Base-by-base conservation (phyloP, 345 rosid genomes). In the Excoecaria agallocha region DNA sequence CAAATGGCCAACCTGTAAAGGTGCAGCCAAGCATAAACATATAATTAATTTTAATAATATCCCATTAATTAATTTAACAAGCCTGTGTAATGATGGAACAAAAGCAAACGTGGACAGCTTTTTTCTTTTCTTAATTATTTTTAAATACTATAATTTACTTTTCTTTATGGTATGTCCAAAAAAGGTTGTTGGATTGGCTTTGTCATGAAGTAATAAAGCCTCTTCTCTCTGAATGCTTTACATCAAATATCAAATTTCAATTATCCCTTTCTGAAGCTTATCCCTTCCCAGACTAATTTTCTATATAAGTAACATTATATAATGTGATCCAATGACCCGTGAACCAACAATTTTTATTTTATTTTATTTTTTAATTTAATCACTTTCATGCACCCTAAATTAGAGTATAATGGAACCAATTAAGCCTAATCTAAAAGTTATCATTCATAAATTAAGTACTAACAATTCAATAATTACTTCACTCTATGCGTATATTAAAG, bases 121-220 rank as follows among this genome's bases (percentile, higher is more conserved):
- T 48, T 37, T 35, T 37, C 5, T 63, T 39, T 67, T 67, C 4
- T 13, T 49, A 68, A 43, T 46, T 4, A 30, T 62, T 62, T 62
- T 67, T 5, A 11, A 12, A 6, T 24, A 12, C 48, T 16, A 43
- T 4, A 13, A 35, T 11, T 68, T 52, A 3, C 13, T 38, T 69
- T 60, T 46, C 45, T 20, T 59, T 58, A 15, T 17, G 49, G 22
- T 66, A 41, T 58, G 38, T 73, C 63, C 58, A 69, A 77, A 79
- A 59, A 62, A 16, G 64, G 81, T 76, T 15, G 87, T 72, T 84
- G 84, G 70, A 12, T 75, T 76, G 80, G 84, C 82, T 80, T 76
- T 76, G 75, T 82, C 87, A 71, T 39, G 66, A 83, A 81, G 82
- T 77, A 30, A 60, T 77, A 30, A 60, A 70, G 78, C 74, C 66